Evolutionary conservation across 768 basidiomycete genomes (phyloP).

Genomic region (Serpula lacrymans): DNA sequence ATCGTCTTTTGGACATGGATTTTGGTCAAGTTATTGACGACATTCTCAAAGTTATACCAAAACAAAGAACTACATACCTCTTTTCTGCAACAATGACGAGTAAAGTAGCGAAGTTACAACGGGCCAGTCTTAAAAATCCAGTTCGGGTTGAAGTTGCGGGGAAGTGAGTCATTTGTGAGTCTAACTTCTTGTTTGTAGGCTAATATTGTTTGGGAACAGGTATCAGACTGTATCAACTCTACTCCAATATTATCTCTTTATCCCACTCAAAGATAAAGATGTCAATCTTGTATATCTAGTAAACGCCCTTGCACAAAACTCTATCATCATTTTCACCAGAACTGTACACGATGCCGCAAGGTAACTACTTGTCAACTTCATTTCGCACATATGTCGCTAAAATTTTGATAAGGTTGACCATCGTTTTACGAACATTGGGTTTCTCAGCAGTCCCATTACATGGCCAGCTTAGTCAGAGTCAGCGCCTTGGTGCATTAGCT

Average conservation of each 20-base stretch:
- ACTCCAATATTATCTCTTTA: slow-evolving; percentile 92
- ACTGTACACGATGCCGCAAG: slow-evolving; percentile 92
- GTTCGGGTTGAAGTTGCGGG: slow-evolving; percentile 88
- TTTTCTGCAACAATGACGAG: slow-evolving; percentile 99
- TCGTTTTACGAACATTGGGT: slow-evolving; percentile 85
- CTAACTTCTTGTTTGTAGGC: background rate
- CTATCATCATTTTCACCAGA: slow-evolving; percentile 93
- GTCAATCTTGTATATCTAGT: slow-evolving; percentile 85
- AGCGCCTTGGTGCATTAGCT: slow-evolving; percentile 85
- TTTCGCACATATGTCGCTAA: slow-evolving; percentile 1
- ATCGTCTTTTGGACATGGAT: slow-evolving; percentile 93
- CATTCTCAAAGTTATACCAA: slow-evolving; percentile 92
- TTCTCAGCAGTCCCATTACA: slow-evolving; percentile 96
- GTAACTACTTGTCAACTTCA: slow-evolving; percentile 32
- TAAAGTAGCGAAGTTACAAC: slow-evolving; percentile 93
- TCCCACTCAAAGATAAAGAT: slow-evolving; percentile 90
- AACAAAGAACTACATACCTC: slow-evolving; percentile 90
- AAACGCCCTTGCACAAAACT: slow-evolving; percentile 87
- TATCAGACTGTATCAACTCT: slow-evolving; percentile 96
- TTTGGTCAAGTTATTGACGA: slow-evolving; percentile 95
- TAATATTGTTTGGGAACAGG: slow-evolving; percentile 39
- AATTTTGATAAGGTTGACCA: slow-evolving; percentile 57
- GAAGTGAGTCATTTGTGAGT: slow-evolving; percentile 63
- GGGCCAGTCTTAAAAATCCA: slow-evolving; percentile 92
- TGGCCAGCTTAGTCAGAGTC: slow-evolving; percentile 91